These are phyloP conservation scores for Pichia sp. DNA, from an alignment of 1,139 yeast genomes.

Conservation along the genomic window DNA sequence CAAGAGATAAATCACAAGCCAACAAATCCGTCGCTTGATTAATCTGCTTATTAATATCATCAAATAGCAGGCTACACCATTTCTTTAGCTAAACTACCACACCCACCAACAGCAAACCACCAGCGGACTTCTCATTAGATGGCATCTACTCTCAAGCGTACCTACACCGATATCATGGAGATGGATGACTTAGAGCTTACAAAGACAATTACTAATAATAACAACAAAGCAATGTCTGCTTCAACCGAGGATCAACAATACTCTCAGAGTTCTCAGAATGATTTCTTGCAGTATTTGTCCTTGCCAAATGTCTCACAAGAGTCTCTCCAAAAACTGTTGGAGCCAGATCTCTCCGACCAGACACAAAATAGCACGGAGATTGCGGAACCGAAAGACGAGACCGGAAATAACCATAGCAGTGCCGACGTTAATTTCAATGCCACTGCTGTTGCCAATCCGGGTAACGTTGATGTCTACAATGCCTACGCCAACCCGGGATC, in stretches of 20 bases:
- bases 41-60: too few relatives aligned
- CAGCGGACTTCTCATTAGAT: too few relatives aligned
- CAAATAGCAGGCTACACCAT: too few relatives aligned
- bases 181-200: constrained; percentile 21
- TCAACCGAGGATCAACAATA: too few relatives aligned
- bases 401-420: background rate
- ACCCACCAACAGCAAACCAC: too few relatives aligned
- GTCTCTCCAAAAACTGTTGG: constrained; percentile 8
- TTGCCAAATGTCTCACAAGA: constrained; percentile 13
- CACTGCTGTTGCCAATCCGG: background rate
- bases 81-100: too few relatives aligned
- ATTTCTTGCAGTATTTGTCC: constrained; percentile 9
- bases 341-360: too few relatives aligned
- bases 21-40: too few relatives aligned
- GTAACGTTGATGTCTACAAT: constrained; percentile 22
- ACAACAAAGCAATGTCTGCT: background rate
- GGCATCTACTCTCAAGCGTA: constrained; percentile 24
- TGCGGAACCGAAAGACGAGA: constrained; percentile 1
- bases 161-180: constrained; percentile 25
- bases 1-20: too few relatives aligned
- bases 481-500: constrained; percentile 24
- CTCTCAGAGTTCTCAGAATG: constrained; percentile 9
- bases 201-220: constrained; percentile 2
- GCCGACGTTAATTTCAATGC: background rate
- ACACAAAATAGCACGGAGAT: too few relatives aligned